These are phyloP conservation scores for Gastrolobium bilobum DNA, from an alignment of 306 rosid genomes.

Conservation along the genomic window DNA sequence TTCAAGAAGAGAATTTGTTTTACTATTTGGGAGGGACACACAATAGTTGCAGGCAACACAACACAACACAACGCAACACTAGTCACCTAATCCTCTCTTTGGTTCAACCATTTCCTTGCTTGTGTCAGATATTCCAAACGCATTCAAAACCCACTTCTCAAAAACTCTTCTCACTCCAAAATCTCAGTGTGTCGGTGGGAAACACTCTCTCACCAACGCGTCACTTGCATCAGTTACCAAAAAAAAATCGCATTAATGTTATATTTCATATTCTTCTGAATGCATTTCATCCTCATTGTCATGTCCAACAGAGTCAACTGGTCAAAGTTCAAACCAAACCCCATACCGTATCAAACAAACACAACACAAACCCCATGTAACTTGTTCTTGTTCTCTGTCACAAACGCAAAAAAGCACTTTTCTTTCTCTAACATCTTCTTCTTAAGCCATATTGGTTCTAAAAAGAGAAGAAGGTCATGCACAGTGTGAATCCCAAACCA, in stretches of 20 bases:
- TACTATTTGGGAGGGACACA: neutral
- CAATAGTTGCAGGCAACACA: conserved; percentile 17
- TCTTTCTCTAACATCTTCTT: too few species aligned
- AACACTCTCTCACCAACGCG: neutral
- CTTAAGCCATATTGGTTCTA: conserved; percentile 2
- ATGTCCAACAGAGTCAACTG: conserved; percentile 12
- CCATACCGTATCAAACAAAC: neutral
- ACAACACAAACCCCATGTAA: neutral
- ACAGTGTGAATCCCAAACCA: neutral
- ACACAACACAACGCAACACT: too few species aligned
- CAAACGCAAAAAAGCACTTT: too few species aligned
- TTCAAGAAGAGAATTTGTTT: neutral
- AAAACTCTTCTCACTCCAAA: neutral
- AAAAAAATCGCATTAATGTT: neutral
- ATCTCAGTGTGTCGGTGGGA: neutral
- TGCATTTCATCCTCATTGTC: neutral
- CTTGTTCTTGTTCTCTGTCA: too few species aligned
- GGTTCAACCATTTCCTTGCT: neutral
- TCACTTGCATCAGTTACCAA: neutral
- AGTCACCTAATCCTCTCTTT: neutral
- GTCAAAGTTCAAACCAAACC: conserved; percentile 4
- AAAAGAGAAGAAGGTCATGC: conserved; percentile 29
- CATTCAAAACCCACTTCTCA: neutral
- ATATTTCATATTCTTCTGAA: neutral
- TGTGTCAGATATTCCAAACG: neutral